Percentiles rank a stretch among this genome's conserved stretches.
Evolutionary conservation across 225 moss, liverwort and hornwort species (phyloP).

Genomic region (Sphagnum contortum): DNA sequence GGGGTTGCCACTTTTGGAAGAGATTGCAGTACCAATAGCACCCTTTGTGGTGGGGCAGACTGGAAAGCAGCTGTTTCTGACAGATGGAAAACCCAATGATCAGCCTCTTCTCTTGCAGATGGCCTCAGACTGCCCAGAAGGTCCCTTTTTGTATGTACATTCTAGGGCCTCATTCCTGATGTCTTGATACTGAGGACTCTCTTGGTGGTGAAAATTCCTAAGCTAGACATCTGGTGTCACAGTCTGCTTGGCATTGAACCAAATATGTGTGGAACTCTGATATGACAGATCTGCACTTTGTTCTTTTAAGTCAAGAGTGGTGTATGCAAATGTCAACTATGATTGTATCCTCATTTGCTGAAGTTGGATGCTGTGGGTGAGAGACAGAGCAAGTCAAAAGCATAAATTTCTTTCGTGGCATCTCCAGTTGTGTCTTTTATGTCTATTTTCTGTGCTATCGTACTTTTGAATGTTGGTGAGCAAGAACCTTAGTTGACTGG

Average conservation of each 20-base stretch:
- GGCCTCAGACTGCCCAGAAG: slow-evolving; percentile 81
- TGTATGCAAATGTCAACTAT: slow-evolving; percentile 82
- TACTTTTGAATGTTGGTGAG: too few species aligned
- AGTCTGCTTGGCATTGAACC: too few species aligned
- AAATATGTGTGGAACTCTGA: too few species aligned
- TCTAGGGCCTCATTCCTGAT: too few species aligned
- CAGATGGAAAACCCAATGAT: slow-evolving; percentile 74
- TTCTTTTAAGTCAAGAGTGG: slow-evolving; percentile 67
- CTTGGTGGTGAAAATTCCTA: too few species aligned
- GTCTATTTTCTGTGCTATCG: too few species aligned
- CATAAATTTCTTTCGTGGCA: too few species aligned
- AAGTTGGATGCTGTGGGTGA: too few species aligned
- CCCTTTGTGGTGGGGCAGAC: slow-evolving; percentile 69
- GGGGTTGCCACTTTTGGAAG: slow-evolving; percentile 80
- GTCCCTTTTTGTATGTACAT: slow-evolving; percentile 62
- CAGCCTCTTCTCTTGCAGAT: slow-evolving; percentile 83
- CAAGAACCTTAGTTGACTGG: background rate
- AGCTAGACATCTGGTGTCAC: too few species aligned
- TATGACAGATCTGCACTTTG: slow-evolving; percentile 68
- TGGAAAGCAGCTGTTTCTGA: slow-evolving; percentile 83
- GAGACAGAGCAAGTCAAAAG: too few species aligned
- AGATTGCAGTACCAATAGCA: slow-evolving; percentile 58
- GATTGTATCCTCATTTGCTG: slow-evolving; percentile 62
- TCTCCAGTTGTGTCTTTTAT: too few species aligned
- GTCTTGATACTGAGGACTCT: too few species aligned